Evolutionary conservation across 2,329 filamentous ascomycete genomes (phyloP), one percentile per base, ranked within the genome.

Genomic region (Trichoderma lentiforme): DNA sequence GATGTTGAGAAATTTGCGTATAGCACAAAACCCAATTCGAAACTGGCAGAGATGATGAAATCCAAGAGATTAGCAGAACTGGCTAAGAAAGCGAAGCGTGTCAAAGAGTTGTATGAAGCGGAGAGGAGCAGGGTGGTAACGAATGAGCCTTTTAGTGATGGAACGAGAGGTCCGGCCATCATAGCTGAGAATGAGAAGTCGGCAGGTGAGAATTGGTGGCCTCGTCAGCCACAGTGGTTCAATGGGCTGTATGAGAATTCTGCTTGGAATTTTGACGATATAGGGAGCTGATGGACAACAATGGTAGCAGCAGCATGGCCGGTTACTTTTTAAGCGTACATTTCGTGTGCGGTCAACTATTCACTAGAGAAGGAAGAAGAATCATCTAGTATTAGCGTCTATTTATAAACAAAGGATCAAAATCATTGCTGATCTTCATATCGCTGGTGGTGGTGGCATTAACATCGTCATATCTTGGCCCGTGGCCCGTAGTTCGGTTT

Each of bases 381-480:
- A 34, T n/a, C 28, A n/a, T 34, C 28, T 32, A 21, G 28, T 34
- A 11, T 32, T 30, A n/a, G 56, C 28, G n/a, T 21, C 9, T 32
- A 32, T 12, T 34, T 14, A 53, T 3, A 53, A 24, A 24, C 3
- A n/a, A 34, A 32, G 30, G 1, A 2, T 32, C 15, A n/a, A 14
- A 60, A 60, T 2, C 4, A 34, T 34, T 32, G 30, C 30, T 34
- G 9, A 12, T 60, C 57, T 60, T 30, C 21, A 60, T 32, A 15
- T 57, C 30, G 34, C 53, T 68, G 34, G 21, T 47, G 26, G n/a
- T 43, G 15, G 34, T 47, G 21, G 14, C 57, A 62, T 36, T 30
- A 53, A 30, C 3, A 53, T 53, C 66, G 21, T 72, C 64, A 80
- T 26, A 89, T 83, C 76, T 83, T 88, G 1, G 86, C 81, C 71